Base-by-base conservation (phyloP, 805 yeast genomes). In the Tetrapisispora nanseiensis region DNA sequence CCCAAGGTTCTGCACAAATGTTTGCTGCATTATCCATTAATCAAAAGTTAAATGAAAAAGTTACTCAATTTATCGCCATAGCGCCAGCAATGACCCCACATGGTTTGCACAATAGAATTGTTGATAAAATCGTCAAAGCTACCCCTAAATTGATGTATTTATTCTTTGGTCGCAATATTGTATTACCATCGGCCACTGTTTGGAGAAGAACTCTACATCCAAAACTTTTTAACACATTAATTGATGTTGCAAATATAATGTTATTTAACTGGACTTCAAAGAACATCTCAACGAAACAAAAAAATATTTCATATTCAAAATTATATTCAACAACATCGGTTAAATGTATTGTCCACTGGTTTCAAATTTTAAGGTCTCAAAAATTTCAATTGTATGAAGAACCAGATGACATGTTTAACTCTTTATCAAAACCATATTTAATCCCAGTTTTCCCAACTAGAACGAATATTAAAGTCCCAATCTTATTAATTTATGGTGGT, bases 11-110 rank as follows among this genome's bases (percentile, higher is more conserved):
- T 0, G 95, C 97, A 1, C 97, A 90, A 61, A 86, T 86, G 33
- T 80, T 89, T 60, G 96, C 95, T 0, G 72, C 94, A 10, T 66
- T 86, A 19, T 75, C 92, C 0, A 53, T 80, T 15, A 76, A 79
- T 55, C 78, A 81, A 7, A 68, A 70, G 2, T 67, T 89, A 43
- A 85, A 84, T 59, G 51, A 61, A 9, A 72, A 73, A 49, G 66
- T 78, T 33, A 65, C 69, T 13, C 62, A 61, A 40, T 81, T 89
- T 48, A 76, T 89, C 43, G 96, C 95, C 2, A 74, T 89, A 35
- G 85, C 95, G 0, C 97, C 97, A 0, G 97, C 97, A 1, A 82
- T 90, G 72, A 82, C 95, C 0, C 97, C 97, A 0, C 81, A 78
- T 34, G 92, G 95, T 2, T 68, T 89, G 32, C 78, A 80, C 47